Base-by-base conservation (phyloP, 108 stramenopile species). In the Cyclotella distinguenda region DNA sequence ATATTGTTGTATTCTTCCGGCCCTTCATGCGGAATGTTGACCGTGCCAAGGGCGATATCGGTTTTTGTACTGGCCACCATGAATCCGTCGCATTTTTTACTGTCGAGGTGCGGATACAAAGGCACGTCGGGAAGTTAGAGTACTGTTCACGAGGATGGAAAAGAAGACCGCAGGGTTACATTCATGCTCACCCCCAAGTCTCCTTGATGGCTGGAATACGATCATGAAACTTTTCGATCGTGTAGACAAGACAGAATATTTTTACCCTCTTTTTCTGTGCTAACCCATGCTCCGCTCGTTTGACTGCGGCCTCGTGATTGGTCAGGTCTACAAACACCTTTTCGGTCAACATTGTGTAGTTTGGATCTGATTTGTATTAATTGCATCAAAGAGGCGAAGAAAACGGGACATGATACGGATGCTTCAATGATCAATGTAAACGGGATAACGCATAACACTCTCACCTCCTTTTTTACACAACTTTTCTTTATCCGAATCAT, bases 1-100 rank as follows among this genome's bases (percentile, higher is more conserved):
- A 98, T 98, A 80, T 98, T 98, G 54, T 90, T 79, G 72, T 96
- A 98, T 66, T 87, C 94, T 76, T 98, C 97, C 7, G 80, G 81
- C 4, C 97, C 97, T 67, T 96, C 91, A 64, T 97, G 96, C 30
- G 82, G 82, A 56, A 98, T 96, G 44, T 89, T 71, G 35, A 98
- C 90, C 15, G 96, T 83, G 35, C 80, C 85, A 4, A 94, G 27
- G 7, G 63, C 45, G 7, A 61, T 62, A 61, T 97, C 95, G 11
- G 92, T 91, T 62, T 84, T 79, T 8, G 85, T 94, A 28, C 87
- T 89, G 45, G 86, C 95, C n/a, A 90, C 95, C 82, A 97, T 87
- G 79, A 96, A 97, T 4, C 97, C 97, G 78, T 98, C 97, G 69
- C 97, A 98, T 54, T 89, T 90, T 76, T 83, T 83, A 57, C 86